A percentile compares a stretch with the other conserved stretches of the same genome.
These are phyloP conservation scores for Sesbania bispinosa DNA, from an alignment of 306 rosid species.

Conservation along the genomic window DNA sequence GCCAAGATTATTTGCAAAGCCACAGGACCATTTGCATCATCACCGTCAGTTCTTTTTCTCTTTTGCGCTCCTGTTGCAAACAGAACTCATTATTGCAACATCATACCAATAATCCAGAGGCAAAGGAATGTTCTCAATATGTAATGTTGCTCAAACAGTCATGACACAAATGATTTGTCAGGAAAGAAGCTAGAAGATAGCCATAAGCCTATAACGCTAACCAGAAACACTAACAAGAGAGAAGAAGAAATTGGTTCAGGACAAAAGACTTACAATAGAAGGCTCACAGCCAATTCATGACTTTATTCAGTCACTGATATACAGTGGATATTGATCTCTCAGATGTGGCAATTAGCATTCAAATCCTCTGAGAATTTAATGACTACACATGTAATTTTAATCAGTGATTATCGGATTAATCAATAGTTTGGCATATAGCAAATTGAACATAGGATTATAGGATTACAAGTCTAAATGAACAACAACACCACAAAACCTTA, in stretches of 20 bases:
- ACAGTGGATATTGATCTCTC: conserved; percentile 3
- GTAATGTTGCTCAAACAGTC: conserved; percentile 6
- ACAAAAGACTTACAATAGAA: neutral
- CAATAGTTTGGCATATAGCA: neutral
- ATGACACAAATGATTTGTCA: neutral
- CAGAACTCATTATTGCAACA: conserved; percentile 9
- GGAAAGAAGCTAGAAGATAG: conserved; percentile 13
- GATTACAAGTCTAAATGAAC: conserved; percentile 6
- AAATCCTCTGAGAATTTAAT: conserved; percentile 1
- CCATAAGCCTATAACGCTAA: neutral
- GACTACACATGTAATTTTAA: conserved; percentile 5
- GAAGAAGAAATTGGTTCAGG: neutral
- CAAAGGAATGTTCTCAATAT: neutral
- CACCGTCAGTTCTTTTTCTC: conserved; percentile 46
- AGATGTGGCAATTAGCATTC: neutral
- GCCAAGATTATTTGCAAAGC: conserved; percentile 27
- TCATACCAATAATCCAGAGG: neutral
- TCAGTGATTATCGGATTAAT: neutral
- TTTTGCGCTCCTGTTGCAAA: conserved; percentile 40
- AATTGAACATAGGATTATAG: conserved; percentile 14
- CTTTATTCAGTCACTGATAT: conserved; percentile 8
- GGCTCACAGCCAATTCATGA: conserved; percentile 12
- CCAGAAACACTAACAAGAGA: neutral
- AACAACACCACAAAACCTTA: neutral
- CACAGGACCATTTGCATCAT: conserved; percentile 22